These are phyloP conservation scores for Moesziomyces globuligerus DNA, from an alignment of 1,284 basidiomycete species.

Conservation along the genomic window DNA sequence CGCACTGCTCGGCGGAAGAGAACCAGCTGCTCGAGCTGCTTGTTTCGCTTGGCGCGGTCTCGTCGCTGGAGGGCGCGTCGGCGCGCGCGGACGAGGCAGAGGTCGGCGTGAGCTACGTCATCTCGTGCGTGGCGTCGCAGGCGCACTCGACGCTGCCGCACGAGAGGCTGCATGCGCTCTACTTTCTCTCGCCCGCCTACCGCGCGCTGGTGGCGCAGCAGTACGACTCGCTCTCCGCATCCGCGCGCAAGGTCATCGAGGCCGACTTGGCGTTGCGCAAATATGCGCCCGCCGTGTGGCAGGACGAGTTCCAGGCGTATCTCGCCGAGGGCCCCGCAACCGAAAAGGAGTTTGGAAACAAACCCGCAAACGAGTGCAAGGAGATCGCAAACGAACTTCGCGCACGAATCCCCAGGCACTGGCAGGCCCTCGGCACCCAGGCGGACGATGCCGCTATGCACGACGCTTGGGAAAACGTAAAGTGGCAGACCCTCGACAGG, in stretches of 20 bases:
- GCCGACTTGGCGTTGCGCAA: conserved; percentile 57
- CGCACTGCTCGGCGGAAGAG: conserved; percentile 51
- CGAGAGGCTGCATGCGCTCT: conserved; percentile 62
- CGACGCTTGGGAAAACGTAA: conserved; percentile 37
- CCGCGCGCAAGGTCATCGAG: conserved; percentile 49
- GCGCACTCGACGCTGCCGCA: conserved; percentile 54
- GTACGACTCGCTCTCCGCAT: conserved; percentile 38
- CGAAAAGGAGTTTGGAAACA: conserved; percentile 55
- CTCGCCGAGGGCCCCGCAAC: conserved; percentile 51
- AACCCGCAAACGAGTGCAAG: conserved; percentile 46
- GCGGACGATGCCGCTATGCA: conserved; percentile 23
- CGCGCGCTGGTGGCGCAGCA: conserved; percentile 27
- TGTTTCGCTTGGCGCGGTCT: conserved; percentile 21
- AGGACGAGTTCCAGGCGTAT: conserved; percentile 64
- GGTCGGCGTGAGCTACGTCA: conserved; percentile 44
- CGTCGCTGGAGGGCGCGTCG: conserved; percentile 19
- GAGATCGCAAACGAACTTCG: conserved; percentile 31
- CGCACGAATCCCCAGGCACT: conserved; percentile 21
- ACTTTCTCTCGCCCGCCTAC: conserved; percentile 55
- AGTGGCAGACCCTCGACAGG: conserved; percentile 42
- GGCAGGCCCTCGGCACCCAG: conserved; percentile 31
- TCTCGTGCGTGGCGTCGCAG: conserved; percentile 51
- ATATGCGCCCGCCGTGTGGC: conserved; percentile 52
- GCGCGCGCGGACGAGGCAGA: conserved; percentile 10
- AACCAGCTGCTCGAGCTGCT: conserved; percentile 45